Conservation (phyloP, 768 basidiomycete species). For the Podaxis pistillaris region DNA sequence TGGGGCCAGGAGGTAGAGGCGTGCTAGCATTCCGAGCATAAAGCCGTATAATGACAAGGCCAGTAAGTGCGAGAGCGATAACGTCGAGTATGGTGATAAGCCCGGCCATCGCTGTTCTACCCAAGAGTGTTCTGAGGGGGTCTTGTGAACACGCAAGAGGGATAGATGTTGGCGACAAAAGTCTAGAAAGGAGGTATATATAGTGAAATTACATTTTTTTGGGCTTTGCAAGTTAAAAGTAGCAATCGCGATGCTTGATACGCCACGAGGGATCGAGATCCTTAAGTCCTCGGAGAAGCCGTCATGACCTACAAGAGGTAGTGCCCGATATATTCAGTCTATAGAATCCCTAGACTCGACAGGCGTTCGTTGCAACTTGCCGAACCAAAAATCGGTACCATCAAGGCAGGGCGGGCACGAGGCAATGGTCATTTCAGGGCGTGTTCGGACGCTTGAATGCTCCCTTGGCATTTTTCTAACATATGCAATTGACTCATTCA, state of each 20-base stretch:
- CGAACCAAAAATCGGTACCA: background rate
- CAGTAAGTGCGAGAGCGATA: conserved; percentile 16
- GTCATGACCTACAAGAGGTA: background rate
- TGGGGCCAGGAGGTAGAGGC: conserved; percentile 46
- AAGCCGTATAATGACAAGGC: conserved; percentile 20
- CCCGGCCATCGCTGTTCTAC: conserved; percentile 10
- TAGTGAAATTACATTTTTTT: background rate
- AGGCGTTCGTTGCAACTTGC: background rate
- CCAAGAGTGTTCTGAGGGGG: background rate
- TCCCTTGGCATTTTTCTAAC: background rate
- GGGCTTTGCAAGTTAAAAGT: background rate
- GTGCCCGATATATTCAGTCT: conserved; percentile 1
- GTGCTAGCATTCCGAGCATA: conserved; percentile 13
- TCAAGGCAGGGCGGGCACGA: background rate
- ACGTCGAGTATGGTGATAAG: conserved; percentile 19
- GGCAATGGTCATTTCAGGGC: background rate
- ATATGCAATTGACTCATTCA: background rate
- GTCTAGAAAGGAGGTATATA: conserved; percentile 4
- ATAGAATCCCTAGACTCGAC: background rate
- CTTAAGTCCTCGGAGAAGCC: conserved; percentile 20
- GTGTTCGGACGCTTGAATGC: background rate
- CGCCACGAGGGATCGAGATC: conserved; percentile 12
- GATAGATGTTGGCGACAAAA: background rate
- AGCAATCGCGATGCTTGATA: background rate
- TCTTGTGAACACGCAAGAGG: background rate